Percentiles rank a stretch among this genome's conserved stretches.
phyloP scores from a whole-genome alignment of 257 asterid species.

The Solanum gracilifrons region DNA sequence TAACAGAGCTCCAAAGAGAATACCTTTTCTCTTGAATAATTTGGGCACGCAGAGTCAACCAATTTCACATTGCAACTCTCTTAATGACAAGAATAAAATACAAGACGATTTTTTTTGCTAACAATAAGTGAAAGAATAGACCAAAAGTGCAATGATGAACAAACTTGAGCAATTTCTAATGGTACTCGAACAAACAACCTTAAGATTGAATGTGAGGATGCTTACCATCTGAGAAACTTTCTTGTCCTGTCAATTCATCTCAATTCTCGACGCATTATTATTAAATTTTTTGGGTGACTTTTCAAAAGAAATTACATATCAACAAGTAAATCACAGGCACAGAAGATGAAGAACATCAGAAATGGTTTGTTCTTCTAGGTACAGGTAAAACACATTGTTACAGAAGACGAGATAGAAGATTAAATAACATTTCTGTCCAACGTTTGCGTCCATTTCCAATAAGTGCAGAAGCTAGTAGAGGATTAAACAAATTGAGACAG shows the following conservation, averaged over 20 bases:
- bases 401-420: neutral
- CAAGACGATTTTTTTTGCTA: neutral
- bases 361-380: neutral
- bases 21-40: neutral
- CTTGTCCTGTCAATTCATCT: neutral
- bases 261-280: neutral
- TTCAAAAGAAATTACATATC: neutral
- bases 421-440: neutral
- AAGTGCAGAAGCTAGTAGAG: neutral
- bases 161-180: neutral
- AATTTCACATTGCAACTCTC: neutral
- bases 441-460: neutral
- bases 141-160: neutral
- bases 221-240: neutral
- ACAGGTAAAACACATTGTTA: neutral
- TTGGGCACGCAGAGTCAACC: neutral
- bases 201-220: neutral
- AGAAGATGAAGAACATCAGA: neutral
- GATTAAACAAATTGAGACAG: slow-evolving; percentile 36
- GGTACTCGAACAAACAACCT: neutral
- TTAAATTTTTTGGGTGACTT: neutral
- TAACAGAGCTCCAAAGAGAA: neutral
- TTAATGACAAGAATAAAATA: neutral
- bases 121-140: neutral
- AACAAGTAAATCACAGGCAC: neutral